Base-by-base conservation (phyloP, 2,329 filamentous ascomycete genomes). In the Purpureocillium takamizusanense region DNA sequence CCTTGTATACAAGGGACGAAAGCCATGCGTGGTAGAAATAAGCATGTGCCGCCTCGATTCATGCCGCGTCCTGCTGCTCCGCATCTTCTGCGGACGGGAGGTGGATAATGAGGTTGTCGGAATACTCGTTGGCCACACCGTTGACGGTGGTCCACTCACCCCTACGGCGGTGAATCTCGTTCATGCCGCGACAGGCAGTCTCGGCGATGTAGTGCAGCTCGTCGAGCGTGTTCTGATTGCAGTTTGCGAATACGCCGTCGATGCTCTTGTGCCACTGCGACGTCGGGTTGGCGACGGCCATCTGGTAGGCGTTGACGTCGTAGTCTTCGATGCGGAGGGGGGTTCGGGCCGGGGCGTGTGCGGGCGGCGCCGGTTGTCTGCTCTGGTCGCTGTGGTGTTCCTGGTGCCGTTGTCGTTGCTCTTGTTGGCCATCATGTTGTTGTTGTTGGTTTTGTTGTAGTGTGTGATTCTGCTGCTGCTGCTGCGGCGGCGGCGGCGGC, bases 191-290 rank as follows among this genome's bases (percentile, higher is more conserved):
- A 42, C 59, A 65, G 4, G 64, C 63, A 38, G 55, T 65, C 42
- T 69, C 60, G 11, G 63, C 63, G 41, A 70, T 67, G 35, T 59
- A 56, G 38, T 66, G 62, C 41, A 70, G 52, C 42, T 65, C 61
- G 27, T 63, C 56, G n/a, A 68, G 57, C 7, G 65, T 67, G 18
- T 55, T 61, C 14, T 56, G 54, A 41, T 67, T 68, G 46, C 57
- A 60, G 47, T 69, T 69, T 18, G 57, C 54, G 41, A 69, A 70
- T 5, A 61, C 46, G 27, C 63, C 63, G 43, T 70, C 66, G 40
- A 70, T 61, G 39, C 61, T 61, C 38, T 55, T 56, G 45, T 61
- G 59, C 61, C 63, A 67, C 37, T 55, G 46, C 12, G 65, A 66
- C 2, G 64, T 66, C 4, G 59, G 51, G 41, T 65, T 66, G 11